Base-by-base conservation (phyloP, 805 yeast species). In the Candida xyloterini region DNA sequence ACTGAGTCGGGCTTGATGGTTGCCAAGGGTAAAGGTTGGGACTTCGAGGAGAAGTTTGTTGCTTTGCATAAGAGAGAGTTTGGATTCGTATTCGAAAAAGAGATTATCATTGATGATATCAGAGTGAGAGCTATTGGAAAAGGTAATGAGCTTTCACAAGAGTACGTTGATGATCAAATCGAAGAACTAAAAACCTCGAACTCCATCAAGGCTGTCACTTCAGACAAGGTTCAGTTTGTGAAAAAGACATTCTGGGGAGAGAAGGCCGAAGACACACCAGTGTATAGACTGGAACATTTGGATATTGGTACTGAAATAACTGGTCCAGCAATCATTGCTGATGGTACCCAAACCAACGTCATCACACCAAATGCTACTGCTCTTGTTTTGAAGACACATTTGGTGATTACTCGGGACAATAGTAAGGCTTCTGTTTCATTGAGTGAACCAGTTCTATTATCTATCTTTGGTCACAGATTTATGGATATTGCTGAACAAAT, bases 401-500 rank as follows among this genome's bases (percentile, higher is more conserved):
- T 86, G n/a, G 68, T 77, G 22, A 66, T 84, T 35, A 61, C 60
- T 10, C 48, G 34, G 5, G 27, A 29, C 20, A 18, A 18, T 11
- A 27, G 18, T 14, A 60, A 50, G 5, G 47, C 56, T 13, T 52
- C 51, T 15, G 63, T 81, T 10, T 7, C 6, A 5, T 28, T 28
- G 31, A 28, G 31, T 27, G 90, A 85, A 50, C 93, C 93, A 1
- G 75, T 86, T 24, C 66, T 79, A 47, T 60, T 86, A 27, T 83
- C 95, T 0, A 81, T 86, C 18, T 86, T 86, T 61, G 82, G 87
- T 22, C 88, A 85, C 59, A 68, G 95, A 45, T 86, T 86, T 59
- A 85, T 86, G 91, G 88, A 87, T 47, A 85, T 87, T 59, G 95
- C 95, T 7, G 95, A 86, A 51, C 90, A 84, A 55, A 86, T 86